Evolutionary conservation across 768 basidiomycete species (phyloP).

Genomic region (Peribolospora baueri): DNA sequence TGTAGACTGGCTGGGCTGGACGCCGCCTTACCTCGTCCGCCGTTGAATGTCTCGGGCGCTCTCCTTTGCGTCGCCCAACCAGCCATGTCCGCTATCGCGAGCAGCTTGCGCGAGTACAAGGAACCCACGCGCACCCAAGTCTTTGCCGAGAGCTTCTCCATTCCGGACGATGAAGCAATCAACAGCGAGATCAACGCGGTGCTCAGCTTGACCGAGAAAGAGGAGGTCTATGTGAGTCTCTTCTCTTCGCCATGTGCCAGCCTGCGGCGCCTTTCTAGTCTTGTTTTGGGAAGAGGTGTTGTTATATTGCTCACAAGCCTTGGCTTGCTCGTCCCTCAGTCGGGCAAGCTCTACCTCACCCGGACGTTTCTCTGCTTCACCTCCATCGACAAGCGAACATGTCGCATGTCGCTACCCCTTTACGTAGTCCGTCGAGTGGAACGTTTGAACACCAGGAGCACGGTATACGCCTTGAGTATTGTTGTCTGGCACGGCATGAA

Average conservation of each 20-base stretch:
- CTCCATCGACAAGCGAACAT: slow-evolving; percentile 75
- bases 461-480: slow-evolving; percentile 44
- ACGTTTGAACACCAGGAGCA: slow-evolving; percentile 28
- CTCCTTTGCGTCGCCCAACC: no score
- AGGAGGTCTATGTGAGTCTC: slow-evolving; percentile 12
- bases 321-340: slow-evolving; percentile 25
- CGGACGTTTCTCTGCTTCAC: slow-evolving; percentile 74
- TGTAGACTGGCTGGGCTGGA: no score
- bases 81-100: no score
- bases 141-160: slow-evolving; percentile 11
- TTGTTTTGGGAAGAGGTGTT: no score
- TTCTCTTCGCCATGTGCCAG: not conserved
- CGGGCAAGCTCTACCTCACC: slow-evolving; percentile 69
- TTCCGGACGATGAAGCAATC: slow-evolving; percentile 11
- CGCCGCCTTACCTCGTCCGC: no score
- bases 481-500: slow-evolving; percentile 85
- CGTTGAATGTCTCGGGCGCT: no score
- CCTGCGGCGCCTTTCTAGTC: not conserved
- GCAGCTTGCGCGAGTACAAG: no score
- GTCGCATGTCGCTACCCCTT: slow-evolving; percentile 70
- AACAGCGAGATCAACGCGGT: slow-evolving; percentile 13
- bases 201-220: slow-evolving; percentile 8
- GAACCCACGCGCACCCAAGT: not conserved
- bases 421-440: slow-evolving; percentile 84
- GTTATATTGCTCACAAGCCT: not conserved